Evolutionary conservation across 441 rosid genomes (phyloP).

Genomic region (Mallotus repandus): DNA sequence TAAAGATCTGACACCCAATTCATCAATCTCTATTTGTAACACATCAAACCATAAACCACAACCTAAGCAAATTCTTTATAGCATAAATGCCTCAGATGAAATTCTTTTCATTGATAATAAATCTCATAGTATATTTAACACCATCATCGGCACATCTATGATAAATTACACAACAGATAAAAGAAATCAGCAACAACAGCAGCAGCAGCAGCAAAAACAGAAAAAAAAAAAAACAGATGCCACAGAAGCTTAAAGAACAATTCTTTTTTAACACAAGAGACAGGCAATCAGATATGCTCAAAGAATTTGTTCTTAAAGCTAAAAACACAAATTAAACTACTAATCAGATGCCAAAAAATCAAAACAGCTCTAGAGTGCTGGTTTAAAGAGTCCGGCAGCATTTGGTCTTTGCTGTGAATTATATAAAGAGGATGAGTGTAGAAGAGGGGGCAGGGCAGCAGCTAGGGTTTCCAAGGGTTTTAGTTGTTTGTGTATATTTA

Average conservation of each 20-base stretch:
- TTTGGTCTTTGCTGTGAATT: neutral
- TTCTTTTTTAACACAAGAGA: neutral
- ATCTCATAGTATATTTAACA: constrained; percentile 51
- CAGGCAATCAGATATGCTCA: too few relatives aligned
- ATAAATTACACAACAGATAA: neutral
- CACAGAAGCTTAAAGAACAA: neutral
- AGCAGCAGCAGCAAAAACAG: too few relatives aligned
- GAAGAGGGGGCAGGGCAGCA: neutral
- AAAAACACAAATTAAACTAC: neutral
- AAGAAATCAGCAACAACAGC: neutral
- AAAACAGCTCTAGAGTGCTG: neutral
- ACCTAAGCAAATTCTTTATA: neutral
- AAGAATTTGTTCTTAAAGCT: neutral
- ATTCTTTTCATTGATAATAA: constrained; percentile 22
- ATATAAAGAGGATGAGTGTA: neutral
- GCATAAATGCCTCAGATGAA: constrained; percentile 30
- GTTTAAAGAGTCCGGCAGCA: neutral
- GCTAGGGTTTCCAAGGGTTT: constrained; percentile 14
- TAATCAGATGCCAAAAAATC: too few relatives aligned
- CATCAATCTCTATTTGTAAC: neutral
- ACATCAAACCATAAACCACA: too few relatives aligned
- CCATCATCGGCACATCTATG: constrained; percentile 31
- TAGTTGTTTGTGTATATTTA: neutral
- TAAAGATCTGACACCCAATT: neutral
- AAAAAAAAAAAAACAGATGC: neutral